phyloP scores from a whole-genome alignment of 73 alveolate genomes.

The Stentor roeselii region DNA sequence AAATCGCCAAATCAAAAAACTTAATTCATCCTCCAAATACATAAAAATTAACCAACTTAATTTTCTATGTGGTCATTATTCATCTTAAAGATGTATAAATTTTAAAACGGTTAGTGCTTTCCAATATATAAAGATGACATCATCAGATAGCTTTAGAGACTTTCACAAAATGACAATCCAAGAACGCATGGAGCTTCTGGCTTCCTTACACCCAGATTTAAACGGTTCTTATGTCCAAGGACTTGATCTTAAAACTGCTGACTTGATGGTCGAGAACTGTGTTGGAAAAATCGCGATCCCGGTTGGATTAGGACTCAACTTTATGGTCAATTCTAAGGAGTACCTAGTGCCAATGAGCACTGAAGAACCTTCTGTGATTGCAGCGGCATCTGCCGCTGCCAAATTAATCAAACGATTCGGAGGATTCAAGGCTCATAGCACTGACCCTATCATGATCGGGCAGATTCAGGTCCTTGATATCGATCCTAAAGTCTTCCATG shows the following conservation, averaged over 20 bases:
- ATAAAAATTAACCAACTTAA: too few species aligned
- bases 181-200: not conserved
- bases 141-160: too few species aligned
- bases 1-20: too few species aligned
- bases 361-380: conserved; percentile 98
- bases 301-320: conserved; percentile 92
- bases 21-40: too few species aligned
- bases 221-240: conserved; percentile 50
- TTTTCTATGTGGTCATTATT: too few species aligned
- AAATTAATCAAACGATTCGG: conserved; percentile 88
- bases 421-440: conserved; percentile 84
- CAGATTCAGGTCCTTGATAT: conserved; percentile 79
- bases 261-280: conserved; percentile 94
- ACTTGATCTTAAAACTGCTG: conserved; percentile 80
- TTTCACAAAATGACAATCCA: conserved; percentile 21
- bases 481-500: conserved; percentile 51
- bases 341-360: conserved; percentile 95
- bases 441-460: conserved; percentile 93
- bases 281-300: conserved; percentile 91
- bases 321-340: conserved; percentile 82
- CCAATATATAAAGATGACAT: too few species aligned
- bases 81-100: too few species aligned
- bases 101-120: too few species aligned
- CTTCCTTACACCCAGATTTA: not conserved
- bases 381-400: conserved; percentile 97